Conservation (phyloP, 805 yeast species). For the Barnettozyma pratensis region DNA sequence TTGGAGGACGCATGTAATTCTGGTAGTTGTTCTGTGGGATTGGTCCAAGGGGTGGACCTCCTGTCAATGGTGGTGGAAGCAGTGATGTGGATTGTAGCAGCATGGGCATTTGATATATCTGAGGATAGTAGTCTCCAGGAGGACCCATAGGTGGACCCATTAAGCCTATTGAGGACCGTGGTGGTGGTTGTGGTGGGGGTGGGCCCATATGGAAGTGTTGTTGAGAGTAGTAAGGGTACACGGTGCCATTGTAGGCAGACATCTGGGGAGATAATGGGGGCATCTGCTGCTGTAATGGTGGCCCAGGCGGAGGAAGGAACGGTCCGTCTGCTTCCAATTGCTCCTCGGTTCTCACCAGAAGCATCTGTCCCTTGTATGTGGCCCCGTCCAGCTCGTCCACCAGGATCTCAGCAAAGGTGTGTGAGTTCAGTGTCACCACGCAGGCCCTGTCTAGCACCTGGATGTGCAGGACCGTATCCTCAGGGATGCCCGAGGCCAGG, state of each 20-base stretch:
- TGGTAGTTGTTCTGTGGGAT: neutral
- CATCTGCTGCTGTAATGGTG: neutral
- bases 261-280: neutral
- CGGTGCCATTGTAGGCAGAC: neutral
- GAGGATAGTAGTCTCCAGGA: neutral
- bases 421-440: conserved; percentile 12
- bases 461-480: conserved; percentile 18
- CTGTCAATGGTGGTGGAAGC: neutral
- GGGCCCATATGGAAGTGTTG: neutral
- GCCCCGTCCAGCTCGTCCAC: conserved; percentile 15
- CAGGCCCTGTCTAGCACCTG: conserved; percentile 13
- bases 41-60: neutral
- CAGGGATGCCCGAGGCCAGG: conserved; percentile 14
- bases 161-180: too few species aligned
- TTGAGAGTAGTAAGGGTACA: neutral
- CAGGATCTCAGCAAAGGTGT: conserved; percentile 6
- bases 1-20: neutral
- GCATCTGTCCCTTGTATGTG: conserved; percentile 12
- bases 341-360: conserved; percentile 9
- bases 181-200: neutral
- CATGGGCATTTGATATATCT: neutral
- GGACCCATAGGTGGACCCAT: too few species aligned
- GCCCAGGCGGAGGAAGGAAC: neutral
- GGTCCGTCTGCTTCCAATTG: neutral
- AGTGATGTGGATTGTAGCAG: neutral